Base-by-base conservation (phyloP, 805 yeast species). In the Jamesozyma spencerorum region DNA sequence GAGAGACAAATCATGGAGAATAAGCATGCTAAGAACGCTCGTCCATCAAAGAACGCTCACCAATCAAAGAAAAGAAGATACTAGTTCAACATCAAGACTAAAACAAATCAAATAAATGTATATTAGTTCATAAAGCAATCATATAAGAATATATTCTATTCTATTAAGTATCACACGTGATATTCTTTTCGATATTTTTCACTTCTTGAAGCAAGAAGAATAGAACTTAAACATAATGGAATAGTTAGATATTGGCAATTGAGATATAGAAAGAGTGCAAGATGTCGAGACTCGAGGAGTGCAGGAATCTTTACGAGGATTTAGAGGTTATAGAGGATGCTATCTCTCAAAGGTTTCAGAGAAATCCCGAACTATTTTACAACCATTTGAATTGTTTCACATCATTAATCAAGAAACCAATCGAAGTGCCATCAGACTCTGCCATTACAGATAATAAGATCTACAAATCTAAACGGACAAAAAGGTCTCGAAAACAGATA, bases 21-120 rank as follows among this genome's bases (percentile, higher is more conserved):
- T 64, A 72, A 81, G 47, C 74, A 72, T 54, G 88, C 78, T 4
- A 92, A 92, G 77, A 88, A 86, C 51, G 95, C 83, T 2, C 75
- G 97, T 58, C 94, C 92, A 12, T 20, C 38, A 4, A 48, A 92
- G 77, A 88, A 86, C 51, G 95, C 83, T 2, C 75, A 96, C 58
- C 94, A 92, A 12, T 20, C 38, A 4, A 48, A 48, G 42, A 44
- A 29, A 29, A 42, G 51, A 42, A 63, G 60, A 41, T 52, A 43
- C 34, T 59, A 47, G 40, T 3, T 14, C 13, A 13, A 10, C 19
- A 5, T 15, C 14, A 15, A 15, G 13, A 14, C 10, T 10, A 22
- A n/a, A 22, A 22, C 10, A 22, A 10, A 10, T 22, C 10, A 22
- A 22, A 22, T 22, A 22, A 22, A 22, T 22, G 26, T 22, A 22